Percentiles rank a stretch among this genome's conserved stretches.
Conservation (phyloP, 2,329 filamentous ascomycete species). For the Fusarium sp. region DNA sequence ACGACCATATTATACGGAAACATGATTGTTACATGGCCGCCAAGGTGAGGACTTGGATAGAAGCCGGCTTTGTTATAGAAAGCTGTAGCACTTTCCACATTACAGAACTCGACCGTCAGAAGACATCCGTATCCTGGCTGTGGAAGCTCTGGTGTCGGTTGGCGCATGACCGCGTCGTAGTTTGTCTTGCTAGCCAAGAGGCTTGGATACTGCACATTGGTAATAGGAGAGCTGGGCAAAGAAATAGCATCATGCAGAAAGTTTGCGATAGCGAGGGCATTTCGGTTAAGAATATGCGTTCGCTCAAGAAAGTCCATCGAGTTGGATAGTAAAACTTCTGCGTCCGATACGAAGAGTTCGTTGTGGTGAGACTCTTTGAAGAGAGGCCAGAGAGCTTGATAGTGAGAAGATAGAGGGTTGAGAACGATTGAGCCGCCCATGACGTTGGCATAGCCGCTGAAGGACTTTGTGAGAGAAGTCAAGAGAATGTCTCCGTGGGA, state of each 20-base stretch:
- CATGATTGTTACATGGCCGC: constrained; percentile 63
- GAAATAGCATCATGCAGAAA: constrained; percentile 51
- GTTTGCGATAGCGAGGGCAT: constrained; percentile 56
- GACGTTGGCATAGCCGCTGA: constrained; percentile 67
- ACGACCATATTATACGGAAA: constrained; percentile 61
- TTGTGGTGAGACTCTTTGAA: constrained; percentile 52
- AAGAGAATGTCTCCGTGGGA: constrained; percentile 61
- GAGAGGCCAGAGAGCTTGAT: constrained; percentile 52
- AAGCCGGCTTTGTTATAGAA: constrained; percentile 64
- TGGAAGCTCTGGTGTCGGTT: constrained; percentile 57
- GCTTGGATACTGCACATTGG: constrained; percentile 58
- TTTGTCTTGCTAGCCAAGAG: constrained; percentile 49
- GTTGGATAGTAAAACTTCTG: constrained; percentile 58
- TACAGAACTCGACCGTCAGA: constrained; percentile 62
- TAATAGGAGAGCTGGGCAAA: constrained; percentile 52
- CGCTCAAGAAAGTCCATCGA: constrained; percentile 58
- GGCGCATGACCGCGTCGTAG: constrained; percentile 53
- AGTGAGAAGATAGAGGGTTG: constrained; percentile 59
- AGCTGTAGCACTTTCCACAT: constrained; percentile 52
- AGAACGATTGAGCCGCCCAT: constrained; percentile 64
- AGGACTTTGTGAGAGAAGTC: constrained; percentile 68
- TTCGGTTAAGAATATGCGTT: constrained; percentile 55
- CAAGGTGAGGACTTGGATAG: constrained; percentile 65
- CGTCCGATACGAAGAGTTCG: constrained; percentile 62
- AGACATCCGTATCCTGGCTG: constrained; percentile 67